Percentiles rank a stretch among this genome's conserved stretches.
Evolutionary conservation across 495 filamentous ascomycete species (phyloP).

Genomic region (Hypoxylon crocopeplum): DNA sequence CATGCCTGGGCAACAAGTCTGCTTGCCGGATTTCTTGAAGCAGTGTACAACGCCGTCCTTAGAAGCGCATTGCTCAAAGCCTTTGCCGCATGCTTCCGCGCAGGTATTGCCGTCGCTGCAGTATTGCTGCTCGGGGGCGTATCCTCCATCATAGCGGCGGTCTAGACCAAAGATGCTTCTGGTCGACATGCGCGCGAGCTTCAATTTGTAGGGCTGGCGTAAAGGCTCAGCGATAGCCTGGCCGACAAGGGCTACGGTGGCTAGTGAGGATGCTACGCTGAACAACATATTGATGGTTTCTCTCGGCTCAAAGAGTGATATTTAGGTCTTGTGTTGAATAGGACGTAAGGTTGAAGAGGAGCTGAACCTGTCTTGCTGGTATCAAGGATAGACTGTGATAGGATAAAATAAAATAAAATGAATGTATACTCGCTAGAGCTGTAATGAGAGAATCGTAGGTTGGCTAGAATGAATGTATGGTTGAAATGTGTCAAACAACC

Average conservation of each 20-base stretch:
- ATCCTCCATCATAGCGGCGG: constrained; percentile 47
- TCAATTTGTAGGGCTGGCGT: constrained; percentile 50
- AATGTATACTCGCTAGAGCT: constrained; percentile 24
- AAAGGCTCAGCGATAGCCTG: constrained; percentile 47
- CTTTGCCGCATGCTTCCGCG: constrained; percentile 55
- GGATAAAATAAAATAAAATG: constrained; percentile 1
- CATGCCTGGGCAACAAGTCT: constrained; percentile 54
- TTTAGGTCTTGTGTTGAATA: constrained; percentile 14
- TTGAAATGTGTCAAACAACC: constrained; percentile 21
- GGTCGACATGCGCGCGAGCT: constrained; percentile 47
- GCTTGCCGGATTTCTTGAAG: constrained; percentile 48
- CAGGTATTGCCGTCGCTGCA: constrained; percentile 52
- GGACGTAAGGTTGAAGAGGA: not conserved
- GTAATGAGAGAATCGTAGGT: constrained; percentile 3
- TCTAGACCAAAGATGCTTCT: constrained; percentile 49
- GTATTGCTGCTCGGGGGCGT: constrained; percentile 49
- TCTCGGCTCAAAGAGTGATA: not conserved
- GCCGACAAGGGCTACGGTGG: constrained; percentile 49
- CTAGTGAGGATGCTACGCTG: constrained; percentile 46
- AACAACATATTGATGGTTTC: constrained; percentile 46
- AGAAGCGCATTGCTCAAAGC: constrained; percentile 50
- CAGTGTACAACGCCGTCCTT: constrained; percentile 50
- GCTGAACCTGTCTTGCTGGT: not conserved
- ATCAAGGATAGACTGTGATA: constrained; percentile 24
- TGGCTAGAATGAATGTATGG: constrained; percentile 9